A percentile compares a stretch with the other conserved stretches of the same genome.
Evolutionary conservation across 2,329 filamentous ascomycete genomes (phyloP).

Genomic region (Tolypocladium tundrense): DNA sequence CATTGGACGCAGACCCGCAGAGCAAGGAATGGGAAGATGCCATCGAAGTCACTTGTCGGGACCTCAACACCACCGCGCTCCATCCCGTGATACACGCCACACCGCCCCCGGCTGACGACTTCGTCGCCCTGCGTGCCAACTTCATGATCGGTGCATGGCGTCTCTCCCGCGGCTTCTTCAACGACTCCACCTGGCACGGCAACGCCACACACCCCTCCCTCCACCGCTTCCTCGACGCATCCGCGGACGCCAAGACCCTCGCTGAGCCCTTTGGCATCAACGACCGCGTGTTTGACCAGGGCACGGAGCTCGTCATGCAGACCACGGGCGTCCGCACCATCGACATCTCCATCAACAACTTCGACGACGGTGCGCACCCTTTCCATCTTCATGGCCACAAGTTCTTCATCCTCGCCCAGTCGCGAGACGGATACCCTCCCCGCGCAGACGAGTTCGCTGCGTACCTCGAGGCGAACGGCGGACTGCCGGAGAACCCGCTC

Average conservation of each 20-base stretch:
- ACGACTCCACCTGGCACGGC: conserved; percentile 36
- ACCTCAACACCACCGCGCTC: conserved; percentile 40
- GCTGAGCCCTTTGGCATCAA: conserved; percentile 16
- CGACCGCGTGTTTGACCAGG: conserved; percentile 15
- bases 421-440: conserved; percentile 23
- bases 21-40: conserved; percentile 40
- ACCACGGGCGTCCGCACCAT: conserved; percentile 40
- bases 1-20: conserved; percentile 9
- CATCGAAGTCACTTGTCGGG: conserved; percentile 37
- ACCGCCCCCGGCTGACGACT: conserved; percentile 25
- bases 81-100: conserved; percentile 25
- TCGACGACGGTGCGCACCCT: conserved; percentile 37
- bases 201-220: conserved; percentile 25
- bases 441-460: conserved; percentile 10
- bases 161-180: conserved; percentile 44
- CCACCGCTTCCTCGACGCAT: conserved; percentile 21
- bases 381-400: conserved; percentile 51
- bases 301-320: conserved; percentile 34
- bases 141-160: conserved; percentile 46
- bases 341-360: conserved; percentile 49
- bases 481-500: conserved; percentile 19
- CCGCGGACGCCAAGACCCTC: conserved; percentile 6
- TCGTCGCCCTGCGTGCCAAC: conserved; percentile 37
- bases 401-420: conserved; percentile 36
- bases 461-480: conserved; percentile 12